phyloP scores from a whole-genome alignment of 176 grass and related monocot genomes.

The Eragrostis nindensis region DNA sequence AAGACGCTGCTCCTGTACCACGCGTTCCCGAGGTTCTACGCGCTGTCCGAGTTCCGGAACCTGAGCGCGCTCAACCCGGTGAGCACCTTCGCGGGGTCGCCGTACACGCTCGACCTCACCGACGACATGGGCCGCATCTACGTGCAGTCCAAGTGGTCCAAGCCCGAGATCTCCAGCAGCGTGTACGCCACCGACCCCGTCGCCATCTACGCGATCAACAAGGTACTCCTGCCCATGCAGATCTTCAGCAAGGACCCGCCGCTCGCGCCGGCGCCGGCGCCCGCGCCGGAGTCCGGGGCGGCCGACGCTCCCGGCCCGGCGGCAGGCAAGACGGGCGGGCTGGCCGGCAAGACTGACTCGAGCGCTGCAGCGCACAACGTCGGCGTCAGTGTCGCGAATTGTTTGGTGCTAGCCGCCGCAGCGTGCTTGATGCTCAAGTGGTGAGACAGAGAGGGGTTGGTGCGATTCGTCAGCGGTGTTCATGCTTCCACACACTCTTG shows the following conservation, averaged over 20 bases:
- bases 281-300: constrained; percentile 56
- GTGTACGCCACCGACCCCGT: constrained; percentile 74
- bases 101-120: constrained; percentile 78
- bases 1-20: constrained; percentile 84
- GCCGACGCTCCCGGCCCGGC: constrained; percentile 60
- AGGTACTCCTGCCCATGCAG: constrained; percentile 79
- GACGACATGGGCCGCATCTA: constrained; percentile 68
- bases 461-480: constrained; percentile 32
- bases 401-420: constrained; percentile 34
- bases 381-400: background rate
- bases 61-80: constrained; percentile 80
- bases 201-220: constrained; percentile 76
- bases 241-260: constrained; percentile 85
- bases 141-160: constrained; percentile 79
- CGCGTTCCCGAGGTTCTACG: constrained; percentile 79
- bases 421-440: constrained; percentile 42
- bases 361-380: constrained; percentile 7
- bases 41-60: constrained; percentile 80
- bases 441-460: constrained; percentile 20
- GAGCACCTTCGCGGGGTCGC: constrained; percentile 74
- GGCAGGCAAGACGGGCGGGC: constrained; percentile 23
- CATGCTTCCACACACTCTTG: constrained; percentile 25
- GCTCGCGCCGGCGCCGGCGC: constrained; percentile 64
- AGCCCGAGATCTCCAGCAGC: constrained; percentile 79
- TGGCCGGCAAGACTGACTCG: constrained; percentile 34